These are phyloP conservation scores for Metschnikowia arizonensis DNA, from an alignment of 805 yeast species.

Conservation along the genomic window DNA sequence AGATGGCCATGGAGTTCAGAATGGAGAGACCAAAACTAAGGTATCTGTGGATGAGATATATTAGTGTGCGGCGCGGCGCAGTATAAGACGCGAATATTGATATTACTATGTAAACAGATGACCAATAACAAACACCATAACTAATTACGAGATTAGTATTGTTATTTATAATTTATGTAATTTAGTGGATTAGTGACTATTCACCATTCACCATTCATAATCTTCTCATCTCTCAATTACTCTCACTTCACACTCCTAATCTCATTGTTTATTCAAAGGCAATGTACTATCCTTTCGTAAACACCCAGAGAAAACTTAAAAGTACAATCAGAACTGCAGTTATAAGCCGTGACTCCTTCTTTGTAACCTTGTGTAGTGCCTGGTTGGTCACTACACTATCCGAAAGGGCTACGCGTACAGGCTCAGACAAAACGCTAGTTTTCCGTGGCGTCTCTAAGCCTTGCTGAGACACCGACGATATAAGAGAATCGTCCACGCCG, in stretches of 20 bases:
- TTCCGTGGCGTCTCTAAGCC: background rate
- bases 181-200: no score
- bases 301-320: constrained; percentile 17
- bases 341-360: constrained; percentile 14
- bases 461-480: constrained; percentile 20
- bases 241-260: no score
- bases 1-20: constrained; percentile 13
- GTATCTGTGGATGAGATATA: constrained; percentile 4
- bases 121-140: no score
- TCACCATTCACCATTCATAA: no score
- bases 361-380: constrained; percentile 15
- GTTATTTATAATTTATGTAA: no score
- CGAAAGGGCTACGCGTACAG: constrained; percentile 8
- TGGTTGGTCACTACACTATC: constrained; percentile 8
- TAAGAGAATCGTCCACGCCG: constrained; percentile 47
- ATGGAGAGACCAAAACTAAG: constrained; percentile 4
- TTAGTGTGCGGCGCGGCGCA: background rate
- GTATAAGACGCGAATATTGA: background rate
- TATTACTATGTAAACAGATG: no score
- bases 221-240: no score
- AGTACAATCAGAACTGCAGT: constrained; percentile 15
- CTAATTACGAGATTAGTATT: no score
- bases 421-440: background rate
- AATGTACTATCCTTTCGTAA: constrained; percentile 12
- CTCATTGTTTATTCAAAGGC: no score